Conservation (phyloP, 768 basidiomycete genomes). For the Xerocomellus intermedius region DNA sequence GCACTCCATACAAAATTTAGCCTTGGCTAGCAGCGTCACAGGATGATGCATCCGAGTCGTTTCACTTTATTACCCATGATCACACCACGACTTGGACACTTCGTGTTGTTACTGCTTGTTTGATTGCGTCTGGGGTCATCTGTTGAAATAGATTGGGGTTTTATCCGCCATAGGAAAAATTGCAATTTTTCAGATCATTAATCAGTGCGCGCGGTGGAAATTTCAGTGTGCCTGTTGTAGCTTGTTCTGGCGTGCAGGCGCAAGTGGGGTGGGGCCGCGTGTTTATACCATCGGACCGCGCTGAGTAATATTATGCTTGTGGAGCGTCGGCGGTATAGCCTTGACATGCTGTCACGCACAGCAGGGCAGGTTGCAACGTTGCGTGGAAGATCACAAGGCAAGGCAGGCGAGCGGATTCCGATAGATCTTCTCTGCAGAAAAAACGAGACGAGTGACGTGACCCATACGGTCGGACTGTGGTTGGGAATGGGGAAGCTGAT, state of each 20-base stretch:
- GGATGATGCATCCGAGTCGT: neutral
- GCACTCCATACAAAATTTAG: neutral
- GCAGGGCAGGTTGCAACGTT: slow-evolving; percentile 25
- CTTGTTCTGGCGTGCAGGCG: slow-evolving; percentile 5
- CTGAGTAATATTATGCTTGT: slow-evolving; percentile 2
- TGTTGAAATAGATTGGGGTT: neutral
- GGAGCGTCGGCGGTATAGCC: slow-evolving; percentile 17
- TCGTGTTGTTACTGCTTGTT: slow-evolving; percentile 3
- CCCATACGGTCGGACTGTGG: neutral
- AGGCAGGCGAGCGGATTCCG: neutral
- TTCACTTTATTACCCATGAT: slow-evolving; percentile 9
- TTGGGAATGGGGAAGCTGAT: neutral
- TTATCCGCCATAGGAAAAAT: neutral
- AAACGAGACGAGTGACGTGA: neutral
- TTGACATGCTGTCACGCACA: slow-evolving; percentile 24
- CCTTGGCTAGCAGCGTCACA: neutral
- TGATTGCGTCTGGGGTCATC: neutral
- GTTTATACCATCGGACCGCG: slow-evolving; percentile 6
- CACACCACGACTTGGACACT: neutral
- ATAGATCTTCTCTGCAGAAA: slow-evolving; percentile 16
- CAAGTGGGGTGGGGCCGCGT: slow-evolving; percentile 1
- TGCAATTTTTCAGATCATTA: slow-evolving; percentile 5
- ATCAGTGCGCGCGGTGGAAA: neutral
- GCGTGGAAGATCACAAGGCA: slow-evolving; percentile 5
- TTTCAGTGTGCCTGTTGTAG: slow-evolving; percentile 2